Base-by-base conservation (phyloP, 2,329 filamentous ascomycete genomes). In the Fusarium goolgardi region DNA sequence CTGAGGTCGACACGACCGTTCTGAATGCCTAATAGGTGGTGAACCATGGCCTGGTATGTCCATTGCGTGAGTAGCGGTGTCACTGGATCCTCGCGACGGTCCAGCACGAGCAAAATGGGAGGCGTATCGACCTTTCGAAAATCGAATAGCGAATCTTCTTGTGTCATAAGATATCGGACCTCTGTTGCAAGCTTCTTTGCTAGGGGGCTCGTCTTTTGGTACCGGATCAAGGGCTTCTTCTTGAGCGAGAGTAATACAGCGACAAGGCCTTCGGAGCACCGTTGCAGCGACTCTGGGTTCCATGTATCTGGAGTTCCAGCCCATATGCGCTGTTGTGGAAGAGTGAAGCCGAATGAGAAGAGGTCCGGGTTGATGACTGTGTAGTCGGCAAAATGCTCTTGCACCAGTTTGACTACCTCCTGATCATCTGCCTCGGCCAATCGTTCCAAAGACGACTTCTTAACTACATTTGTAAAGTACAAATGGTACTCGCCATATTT, bases 31-130 rank as follows among this genome's bases (percentile, higher is more conserved):
- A 99, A 84, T 3, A 98, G 82, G 75, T 99, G 96, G 77, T 99
- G 96, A 1, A 99, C 96, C 94, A 99, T 99, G n/a, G 96, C 96
- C 80, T 99, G 96, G 75, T 99, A 99, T 27, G 96, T 99, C 96
- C 96, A 99, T 77, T 99, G 96, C 4, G 94, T 97, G 49, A 99
- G 85, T 13, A 99, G 82, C 0, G 96, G 96, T 5, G 96, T 99
- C 51, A 98, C 91, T 0, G 96, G 95, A 74, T 99, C 96, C 76
- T 97, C 94, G 77, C 96, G 88, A 41, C 96, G 89, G 79, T 99
- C 96, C 31, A 99, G 81, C 55, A 99, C 88, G 34, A 99, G 85
- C 16, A 99, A 84, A 71, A 99, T 94, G 0, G 96, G 96, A 11
- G 95, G 92, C 1, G 96, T 99, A 78, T 99, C 96, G 53, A 94